Conservation (phyloP, 768 basidiomycete species). For the Termitomyces sp. region DNA sequence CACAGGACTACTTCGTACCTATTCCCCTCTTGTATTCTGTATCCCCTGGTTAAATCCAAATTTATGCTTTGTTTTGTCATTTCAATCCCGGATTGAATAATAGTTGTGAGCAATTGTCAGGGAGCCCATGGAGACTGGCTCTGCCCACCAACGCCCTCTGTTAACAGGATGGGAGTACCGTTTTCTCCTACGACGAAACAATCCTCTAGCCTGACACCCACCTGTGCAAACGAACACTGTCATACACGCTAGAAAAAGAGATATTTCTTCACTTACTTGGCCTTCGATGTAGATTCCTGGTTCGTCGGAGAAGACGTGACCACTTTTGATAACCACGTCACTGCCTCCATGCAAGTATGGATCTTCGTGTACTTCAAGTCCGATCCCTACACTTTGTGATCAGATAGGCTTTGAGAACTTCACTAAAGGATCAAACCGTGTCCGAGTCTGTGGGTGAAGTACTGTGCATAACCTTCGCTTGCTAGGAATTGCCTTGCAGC, state of each 20-base stretch:
- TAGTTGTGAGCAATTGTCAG: slow-evolving; percentile 10
- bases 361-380: slow-evolving; percentile 77
- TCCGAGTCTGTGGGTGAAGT: slow-evolving; percentile 81
- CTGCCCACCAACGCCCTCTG: slow-evolving; percentile 59
- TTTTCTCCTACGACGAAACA: slow-evolving; percentile 64
- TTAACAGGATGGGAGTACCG: slow-evolving; percentile 59
- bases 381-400: slow-evolving; percentile 58
- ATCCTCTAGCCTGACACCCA: slow-evolving; percentile 82
- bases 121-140: slow-evolving; percentile 42
- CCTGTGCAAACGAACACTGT: slow-evolving; percentile 29
- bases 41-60: slow-evolving; percentile 1
- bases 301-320: slow-evolving; percentile 81
- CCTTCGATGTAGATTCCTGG: slow-evolving; percentile 75
- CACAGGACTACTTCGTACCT: not conserved
- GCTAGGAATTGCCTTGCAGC: slow-evolving; percentile 55
- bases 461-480: slow-evolving; percentile 40
- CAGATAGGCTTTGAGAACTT: slow-evolving; percentile 7
- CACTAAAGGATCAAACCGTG: slow-evolving; percentile 47
- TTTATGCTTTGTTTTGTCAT: not conserved
- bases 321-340: slow-evolving; percentile 48
- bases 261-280: slow-evolving; percentile 36
- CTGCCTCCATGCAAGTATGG: slow-evolving; percentile 79
- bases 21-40: slow-evolving; percentile 7
- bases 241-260: not conserved
- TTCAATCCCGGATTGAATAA: not conserved